Conservation (phyloP, 768 basidiomycete species). For the Naganishia vishniacii region DNA sequence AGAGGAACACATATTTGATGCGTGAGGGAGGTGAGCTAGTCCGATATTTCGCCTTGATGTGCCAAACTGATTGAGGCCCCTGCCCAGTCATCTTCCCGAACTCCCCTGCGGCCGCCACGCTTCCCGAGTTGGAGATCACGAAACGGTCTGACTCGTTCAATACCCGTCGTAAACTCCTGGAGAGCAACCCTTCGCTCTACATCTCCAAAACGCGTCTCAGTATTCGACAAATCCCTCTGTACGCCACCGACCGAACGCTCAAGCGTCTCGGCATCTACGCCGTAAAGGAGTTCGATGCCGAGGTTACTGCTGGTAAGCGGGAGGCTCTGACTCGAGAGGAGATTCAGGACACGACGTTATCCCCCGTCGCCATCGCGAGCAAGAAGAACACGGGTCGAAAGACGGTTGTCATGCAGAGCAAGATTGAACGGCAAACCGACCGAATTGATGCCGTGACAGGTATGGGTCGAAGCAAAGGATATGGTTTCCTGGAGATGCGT, state of each 20-base stretch:
- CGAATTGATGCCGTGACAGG: constrained; percentile 83
- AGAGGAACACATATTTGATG: constrained; percentile 89
- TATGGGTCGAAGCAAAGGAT: constrained; percentile 83
- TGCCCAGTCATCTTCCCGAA: constrained; percentile 79
- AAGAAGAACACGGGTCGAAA: constrained; percentile 50
- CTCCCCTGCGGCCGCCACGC: constrained; percentile 66
- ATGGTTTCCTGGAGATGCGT: constrained; percentile 88
- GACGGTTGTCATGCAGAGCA: constrained; percentile 73
- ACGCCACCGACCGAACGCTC: constrained; percentile 80
- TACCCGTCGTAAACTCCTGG: constrained; percentile 72
- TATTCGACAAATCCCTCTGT: constrained; percentile 84
- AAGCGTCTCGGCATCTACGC: constrained; percentile 82
- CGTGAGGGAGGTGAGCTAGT: constrained; percentile 78
- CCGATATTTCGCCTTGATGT: not conserved
- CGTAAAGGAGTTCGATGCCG: constrained; percentile 68
- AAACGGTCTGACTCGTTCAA: constrained; percentile 79
- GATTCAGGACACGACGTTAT: constrained; percentile 53
- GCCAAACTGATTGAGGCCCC: not conserved
- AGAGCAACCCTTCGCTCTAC: constrained; percentile 86
- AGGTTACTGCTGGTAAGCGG: constrained; percentile 63
- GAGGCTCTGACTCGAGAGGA: constrained; percentile 68
- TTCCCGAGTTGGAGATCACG: constrained; percentile 73
- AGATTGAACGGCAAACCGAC: constrained; percentile 83
- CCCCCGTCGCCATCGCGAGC: constrained; percentile 39
- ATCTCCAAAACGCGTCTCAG: constrained; percentile 91